Conservation (phyloP, 2,329 filamentous ascomycete genomes). For the Cladosporium sp. region DNA sequence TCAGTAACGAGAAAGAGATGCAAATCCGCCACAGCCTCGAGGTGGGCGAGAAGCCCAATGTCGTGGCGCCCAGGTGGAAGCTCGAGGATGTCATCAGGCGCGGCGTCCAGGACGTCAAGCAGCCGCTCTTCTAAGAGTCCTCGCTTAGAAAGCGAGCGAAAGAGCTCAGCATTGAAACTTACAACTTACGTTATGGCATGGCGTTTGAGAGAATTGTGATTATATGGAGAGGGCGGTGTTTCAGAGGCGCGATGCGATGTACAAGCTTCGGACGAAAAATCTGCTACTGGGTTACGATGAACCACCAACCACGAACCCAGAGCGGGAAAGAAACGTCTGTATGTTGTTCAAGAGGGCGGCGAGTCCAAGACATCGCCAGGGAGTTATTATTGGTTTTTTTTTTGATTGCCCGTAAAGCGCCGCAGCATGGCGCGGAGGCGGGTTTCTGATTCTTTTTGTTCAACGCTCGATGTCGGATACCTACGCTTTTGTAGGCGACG, state of each 20-base stretch:
- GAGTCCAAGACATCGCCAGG: background rate
- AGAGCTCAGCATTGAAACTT: background rate
- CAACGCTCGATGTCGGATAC: background rate
- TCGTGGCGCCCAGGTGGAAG: slow-evolving; percentile 74
- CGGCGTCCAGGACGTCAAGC: slow-evolving; percentile 74
- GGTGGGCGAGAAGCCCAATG: slow-evolving; percentile 48
- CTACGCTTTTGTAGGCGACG: background rate
- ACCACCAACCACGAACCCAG: background rate
- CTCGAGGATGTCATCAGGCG: slow-evolving; percentile 71
- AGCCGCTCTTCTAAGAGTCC: slow-evolving; percentile 50
- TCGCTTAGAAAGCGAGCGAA: background rate
- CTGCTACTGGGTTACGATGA: background rate
- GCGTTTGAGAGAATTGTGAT: background rate
- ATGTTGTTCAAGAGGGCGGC: background rate
- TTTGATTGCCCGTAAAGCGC: background rate
- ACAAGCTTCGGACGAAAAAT: background rate
- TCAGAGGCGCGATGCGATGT: slow-evolving; percentile 5
- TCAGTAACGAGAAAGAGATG: slow-evolving; percentile 70
- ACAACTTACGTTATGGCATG: slow-evolving; percentile 13
- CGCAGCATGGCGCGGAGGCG: background rate
- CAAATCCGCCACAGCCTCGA: slow-evolving; percentile 58
- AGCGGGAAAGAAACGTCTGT: slow-evolving; percentile 3
- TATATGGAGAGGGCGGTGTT: background rate
- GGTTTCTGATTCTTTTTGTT: background rate
- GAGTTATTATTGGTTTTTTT: background rate